Evolutionary conservation across 129 eudicot species (phyloP), one percentile per base, ranked within the genome.

Genomic region (Erigeron canadensis): DNA sequence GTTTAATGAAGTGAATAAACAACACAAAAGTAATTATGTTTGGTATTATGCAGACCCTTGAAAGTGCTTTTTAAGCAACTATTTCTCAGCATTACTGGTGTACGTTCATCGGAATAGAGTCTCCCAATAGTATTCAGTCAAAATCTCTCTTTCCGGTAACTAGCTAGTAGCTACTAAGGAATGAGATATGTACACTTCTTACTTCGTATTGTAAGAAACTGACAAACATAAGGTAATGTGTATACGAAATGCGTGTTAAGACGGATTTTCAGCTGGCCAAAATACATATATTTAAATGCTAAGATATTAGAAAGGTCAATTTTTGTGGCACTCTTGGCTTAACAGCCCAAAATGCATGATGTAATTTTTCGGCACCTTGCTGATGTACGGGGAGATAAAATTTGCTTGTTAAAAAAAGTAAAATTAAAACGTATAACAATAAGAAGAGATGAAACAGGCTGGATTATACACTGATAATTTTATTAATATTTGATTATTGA

Each of bases 41-140:
- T 39, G 73, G 79, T 66, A 44, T 64, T 65, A 74, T 53, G 28
- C 43, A 64, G 79, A 64, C 79, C 65, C 65, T 17, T 65, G 10
- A 54, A 75, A 65, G 67, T 65, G 67, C 59, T 75, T 75, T 75
- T 15, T 34, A 53, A 10, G 23, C 15, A 40, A 63, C 19, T 62
- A 61, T 34, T 12, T 61, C 42, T 2, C 9, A 1, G 5, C 3
- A 42, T 71, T 57, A 57, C 76, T 43, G 47, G 9, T 72, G 69
- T n/a, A n/a, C n/a, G n/a, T 4, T 59, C 63, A 48, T 2, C 18
- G 69, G 43, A 72, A 68, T 43, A 18, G 54, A 10, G 3, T 2
- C 7, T 55, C 63, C 6, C 37, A 12, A 21, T 16, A 46, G 45
- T 22, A 28, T 42, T 17, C 76, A 15, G 28, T n/a, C 4, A 21